Percentiles rank a stretch among this genome's conserved stretches.
Conservation (phyloP, 78 protist species). For the Chrysochromulina tobinii region DNA sequence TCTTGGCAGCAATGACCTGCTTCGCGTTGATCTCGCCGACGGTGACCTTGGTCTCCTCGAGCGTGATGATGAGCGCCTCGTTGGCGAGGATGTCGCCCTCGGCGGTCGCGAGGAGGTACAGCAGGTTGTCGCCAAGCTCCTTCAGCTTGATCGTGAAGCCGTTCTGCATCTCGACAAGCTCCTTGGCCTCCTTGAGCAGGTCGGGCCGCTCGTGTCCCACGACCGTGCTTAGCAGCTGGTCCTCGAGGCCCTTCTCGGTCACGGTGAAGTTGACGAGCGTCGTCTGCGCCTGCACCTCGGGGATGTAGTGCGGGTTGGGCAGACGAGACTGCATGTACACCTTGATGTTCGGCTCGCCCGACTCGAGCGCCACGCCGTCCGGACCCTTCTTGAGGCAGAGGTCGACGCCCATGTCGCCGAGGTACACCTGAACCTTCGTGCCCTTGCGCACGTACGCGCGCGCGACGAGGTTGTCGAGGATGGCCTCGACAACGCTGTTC, state of each 20-base stretch:
- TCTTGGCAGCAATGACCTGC: constrained; percentile 57
- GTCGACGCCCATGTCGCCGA: not conserved
- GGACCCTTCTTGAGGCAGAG: not conserved
- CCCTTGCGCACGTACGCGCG: constrained; percentile 51
- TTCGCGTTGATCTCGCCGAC: constrained; percentile 67
- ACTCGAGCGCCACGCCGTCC: not conserved
- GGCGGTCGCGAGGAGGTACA: constrained; percentile 64
- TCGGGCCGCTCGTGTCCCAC: constrained; percentile 86
- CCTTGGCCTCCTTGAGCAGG: constrained; percentile 59
- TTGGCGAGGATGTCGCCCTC: constrained; percentile 78
- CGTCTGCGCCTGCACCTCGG: constrained; percentile 87
- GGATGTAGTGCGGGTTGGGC: constrained; percentile 86
- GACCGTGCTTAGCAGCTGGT: constrained; percentile 88
- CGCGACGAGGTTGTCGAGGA: constrained; percentile 65
- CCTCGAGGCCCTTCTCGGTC: constrained; percentile 87
- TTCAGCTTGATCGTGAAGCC: constrained; percentile 62
- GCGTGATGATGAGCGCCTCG: constrained; percentile 69
- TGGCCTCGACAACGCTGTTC: constrained; percentile 60
- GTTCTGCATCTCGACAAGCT: constrained; percentile 68
- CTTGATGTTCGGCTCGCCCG: constrained; percentile 53
- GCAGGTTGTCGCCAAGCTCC: constrained; percentile 68
- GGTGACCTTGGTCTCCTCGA: constrained; percentile 75
- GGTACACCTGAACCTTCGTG: constrained; percentile 37
- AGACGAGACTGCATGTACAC: constrained; percentile 83
- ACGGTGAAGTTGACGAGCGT: constrained; percentile 88